Conservation (phyloP, 2,329 filamentous ascomycete species). For the Verticillium longisporum region DNA sequence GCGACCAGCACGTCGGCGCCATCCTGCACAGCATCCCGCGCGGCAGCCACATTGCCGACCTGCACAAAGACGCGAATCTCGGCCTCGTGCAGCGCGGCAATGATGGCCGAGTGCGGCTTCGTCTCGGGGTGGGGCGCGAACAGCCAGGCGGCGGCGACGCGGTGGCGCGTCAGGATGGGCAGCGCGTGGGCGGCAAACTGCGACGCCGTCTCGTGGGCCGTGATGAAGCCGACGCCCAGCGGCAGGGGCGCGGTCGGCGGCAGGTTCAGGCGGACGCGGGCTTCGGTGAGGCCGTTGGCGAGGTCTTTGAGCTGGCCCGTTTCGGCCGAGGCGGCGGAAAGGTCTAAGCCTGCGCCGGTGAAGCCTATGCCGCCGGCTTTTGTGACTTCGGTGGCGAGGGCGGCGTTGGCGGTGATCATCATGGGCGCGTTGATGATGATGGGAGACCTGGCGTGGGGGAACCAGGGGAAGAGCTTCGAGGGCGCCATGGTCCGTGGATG, state of each 20-base stretch:
- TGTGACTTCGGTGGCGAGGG: constrained; percentile 27
- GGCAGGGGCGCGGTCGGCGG: constrained; percentile 26
- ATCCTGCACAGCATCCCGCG: constrained; percentile 37
- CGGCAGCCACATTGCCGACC: constrained; percentile 52
- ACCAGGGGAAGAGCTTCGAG: constrained; percentile 6
- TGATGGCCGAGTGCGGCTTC: constrained; percentile 27
- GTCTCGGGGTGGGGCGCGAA: constrained; percentile 49
- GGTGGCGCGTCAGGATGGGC: constrained; percentile 43
- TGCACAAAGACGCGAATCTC: constrained; percentile 51
- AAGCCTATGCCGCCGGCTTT: constrained; percentile 32
- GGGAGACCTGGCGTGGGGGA: constrained; percentile 8
- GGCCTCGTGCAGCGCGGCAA: constrained; percentile 23
- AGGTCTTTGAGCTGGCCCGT: constrained; percentile 22
- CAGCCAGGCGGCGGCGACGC: constrained; percentile 58
- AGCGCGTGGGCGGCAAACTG: constrained; percentile 36
- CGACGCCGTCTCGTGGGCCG: constrained; percentile 35
- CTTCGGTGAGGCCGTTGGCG: constrained; percentile 21
- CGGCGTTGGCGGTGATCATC: constrained; percentile 23
- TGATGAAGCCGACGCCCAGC: constrained; percentile 57
- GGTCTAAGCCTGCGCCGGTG: constrained; percentile 22
- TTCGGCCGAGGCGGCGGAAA: constrained; percentile 17
- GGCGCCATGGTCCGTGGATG: constrained; percentile 1
- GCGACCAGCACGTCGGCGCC: constrained; percentile 53
- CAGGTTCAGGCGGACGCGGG: constrained; percentile 18
- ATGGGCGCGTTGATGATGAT: constrained; percentile 26